Evolutionary conservation across 2,329 filamentous ascomycete genomes (phyloP), one percentile per base, ranked within the genome.

Genomic region (Fusarium piperis): DNA sequence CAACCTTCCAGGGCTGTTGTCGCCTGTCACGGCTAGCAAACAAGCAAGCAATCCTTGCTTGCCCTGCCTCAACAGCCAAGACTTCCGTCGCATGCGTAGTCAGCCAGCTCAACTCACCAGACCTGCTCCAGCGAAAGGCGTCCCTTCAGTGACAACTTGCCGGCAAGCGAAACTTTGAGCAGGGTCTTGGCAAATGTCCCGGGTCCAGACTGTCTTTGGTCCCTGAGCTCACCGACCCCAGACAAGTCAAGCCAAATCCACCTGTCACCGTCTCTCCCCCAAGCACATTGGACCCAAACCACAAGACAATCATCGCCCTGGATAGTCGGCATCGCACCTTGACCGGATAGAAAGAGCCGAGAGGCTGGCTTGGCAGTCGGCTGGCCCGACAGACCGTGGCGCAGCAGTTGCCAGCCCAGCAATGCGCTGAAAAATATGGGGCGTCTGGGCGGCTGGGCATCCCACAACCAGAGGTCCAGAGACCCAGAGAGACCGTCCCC

Each of bases 291-390:
- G 72, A 41, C 36, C 56, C 56, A 62, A 59, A 64, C 65, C 62
- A 68, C 44, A 56, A 44, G 26, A 51, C 55, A 57, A 38, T 62
- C 56, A 74, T 70, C 68, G 68, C 52, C 59, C 62, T 70, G 56
- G 69, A 71, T 65, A 65, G 59, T 70, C 65, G 58, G 71, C 64
- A 71, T 77, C 67, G 67, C 64, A 71, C 57, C 66, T 74, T 56
- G 61, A 65, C 74, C 75, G 75, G 75, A 73, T 76, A 77, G 72
- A 74, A 76, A 65, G 66, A 77, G 75, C 75, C 75, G 75, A 77
- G 75, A 76, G 74, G 71, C 74, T 76, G 72, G 67, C 75, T 77
- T 77, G 75, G 75, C 75, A 75, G 64, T 77, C 75, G 74, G 75
- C 62, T 75, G 68, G 69, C 67, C 75, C 74, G 71, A 77, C 35